phyloP scores from a whole-genome alignment of 495 filamentous ascomycete species.

The Podospora tetraspora region DNA sequence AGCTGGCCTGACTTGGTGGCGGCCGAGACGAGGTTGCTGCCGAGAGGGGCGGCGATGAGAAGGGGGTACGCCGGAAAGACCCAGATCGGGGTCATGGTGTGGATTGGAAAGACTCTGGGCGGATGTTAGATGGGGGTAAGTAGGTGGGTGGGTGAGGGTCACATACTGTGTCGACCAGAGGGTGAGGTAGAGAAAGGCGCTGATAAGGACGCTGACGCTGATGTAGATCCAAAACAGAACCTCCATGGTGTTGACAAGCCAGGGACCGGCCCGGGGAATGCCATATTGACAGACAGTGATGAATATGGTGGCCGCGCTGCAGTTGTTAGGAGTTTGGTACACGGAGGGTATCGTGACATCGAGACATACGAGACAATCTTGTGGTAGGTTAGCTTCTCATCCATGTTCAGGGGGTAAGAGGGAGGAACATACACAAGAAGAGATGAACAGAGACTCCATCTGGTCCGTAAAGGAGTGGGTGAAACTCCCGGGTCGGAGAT shows the following conservation, averaged over 20 bases:
- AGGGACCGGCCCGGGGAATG: slow-evolving; percentile 56
- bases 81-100: slow-evolving; percentile 87
- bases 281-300: slow-evolving; percentile 80
- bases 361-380: slow-evolving; percentile 42
- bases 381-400: neutral
- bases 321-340: neutral
- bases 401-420: neutral
- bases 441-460: slow-evolving; percentile 74
- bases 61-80: slow-evolving; percentile 88
- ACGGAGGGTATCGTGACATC: neutral
- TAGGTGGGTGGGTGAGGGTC: neutral
- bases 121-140: neutral
- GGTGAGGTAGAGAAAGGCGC: slow-evolving; percentile 66
- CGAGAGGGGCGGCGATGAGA: slow-evolving; percentile 72
- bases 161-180: slow-evolving; percentile 57
- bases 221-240: slow-evolving; percentile 73
- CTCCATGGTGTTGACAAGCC: slow-evolving; percentile 59
- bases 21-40: slow-evolving; percentile 56
- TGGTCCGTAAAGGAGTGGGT: slow-evolving; percentile 68
- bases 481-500: slow-evolving; percentile 65
- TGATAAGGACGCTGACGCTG: slow-evolving; percentile 56
- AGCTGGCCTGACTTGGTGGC: slow-evolving; percentile 29
- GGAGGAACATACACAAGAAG: slow-evolving; percentile 51
- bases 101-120: slow-evolving; percentile 62
- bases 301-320: slow-evolving; percentile 64